Conservation (phyloP, 2,329 filamentous ascomycete genomes). For the Nemania sp. region DNA sequence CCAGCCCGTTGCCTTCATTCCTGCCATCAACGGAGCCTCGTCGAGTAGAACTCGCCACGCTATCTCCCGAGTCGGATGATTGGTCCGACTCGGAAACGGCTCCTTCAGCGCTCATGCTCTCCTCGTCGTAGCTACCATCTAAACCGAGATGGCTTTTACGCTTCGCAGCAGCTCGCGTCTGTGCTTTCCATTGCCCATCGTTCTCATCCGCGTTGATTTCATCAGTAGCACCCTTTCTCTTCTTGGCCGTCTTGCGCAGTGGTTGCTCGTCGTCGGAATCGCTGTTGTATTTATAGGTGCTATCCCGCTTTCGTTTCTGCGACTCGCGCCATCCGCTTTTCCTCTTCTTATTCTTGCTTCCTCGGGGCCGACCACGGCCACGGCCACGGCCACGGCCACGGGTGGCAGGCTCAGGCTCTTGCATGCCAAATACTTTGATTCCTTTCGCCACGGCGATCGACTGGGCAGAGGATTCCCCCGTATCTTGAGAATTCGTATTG, state of each 20-base stretch:
- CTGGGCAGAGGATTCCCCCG: neutral
- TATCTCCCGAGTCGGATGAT: neutral
- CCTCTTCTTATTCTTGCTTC: constrained; percentile 5
- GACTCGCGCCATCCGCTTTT: neutral
- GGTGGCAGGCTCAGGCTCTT: too few species aligned
- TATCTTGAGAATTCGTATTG: too few species aligned
- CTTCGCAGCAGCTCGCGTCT: constrained; percentile 11
- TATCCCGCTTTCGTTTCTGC: constrained; percentile 3
- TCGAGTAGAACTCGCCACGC: neutral
- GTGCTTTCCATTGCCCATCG: constrained; percentile 3
- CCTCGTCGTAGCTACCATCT: constrained; percentile 17
- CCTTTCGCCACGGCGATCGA: neutral
- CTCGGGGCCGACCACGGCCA: neutral
- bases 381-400: neutral
- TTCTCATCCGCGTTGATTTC: neutral
- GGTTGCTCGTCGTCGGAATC: constrained; percentile 7
- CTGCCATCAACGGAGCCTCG: too few species aligned
- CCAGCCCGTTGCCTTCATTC: neutral
- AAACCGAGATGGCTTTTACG: neutral
- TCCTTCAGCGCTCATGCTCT: neutral
- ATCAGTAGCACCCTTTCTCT: neutral
- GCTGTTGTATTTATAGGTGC: neutral
- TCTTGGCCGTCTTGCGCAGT: neutral
- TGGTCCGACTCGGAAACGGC: neutral
- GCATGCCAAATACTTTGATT: neutral